Evolutionary conservation across 257 asterid species (phyloP).

Genomic region (Primulina tabacum): DNA sequence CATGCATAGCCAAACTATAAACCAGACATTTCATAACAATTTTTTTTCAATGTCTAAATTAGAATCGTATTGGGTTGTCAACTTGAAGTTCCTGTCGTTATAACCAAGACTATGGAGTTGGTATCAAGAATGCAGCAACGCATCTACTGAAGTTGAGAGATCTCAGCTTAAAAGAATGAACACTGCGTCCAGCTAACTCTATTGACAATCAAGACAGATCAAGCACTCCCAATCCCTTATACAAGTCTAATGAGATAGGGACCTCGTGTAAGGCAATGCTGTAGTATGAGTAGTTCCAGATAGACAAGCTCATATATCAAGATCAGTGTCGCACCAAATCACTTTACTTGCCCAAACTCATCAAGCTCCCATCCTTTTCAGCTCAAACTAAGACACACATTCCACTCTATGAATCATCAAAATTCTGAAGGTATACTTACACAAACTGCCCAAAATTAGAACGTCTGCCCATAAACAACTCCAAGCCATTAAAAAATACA

Average conservation of each 20-base stretch:
- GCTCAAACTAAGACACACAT: not conserved
- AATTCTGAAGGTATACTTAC: slow-evolving; percentile 6
- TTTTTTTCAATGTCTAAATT: not conserved
- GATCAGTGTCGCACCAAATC: too few species aligned
- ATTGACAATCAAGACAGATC: too few species aligned
- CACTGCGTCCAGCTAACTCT: too few species aligned
- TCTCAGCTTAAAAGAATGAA: too few species aligned
- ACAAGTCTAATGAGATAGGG: too few species aligned
- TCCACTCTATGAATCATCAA: slow-evolving; percentile 7
- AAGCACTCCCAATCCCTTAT: too few species aligned
- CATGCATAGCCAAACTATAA: not conserved
- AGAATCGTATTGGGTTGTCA: not conserved
- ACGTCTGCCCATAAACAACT: not conserved
- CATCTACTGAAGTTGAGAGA: not conserved
- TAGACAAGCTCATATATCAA: too few species aligned
- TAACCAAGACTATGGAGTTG: not conserved
- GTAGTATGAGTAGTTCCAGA: too few species aligned
- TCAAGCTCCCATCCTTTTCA: not conserved
- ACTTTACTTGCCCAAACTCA: too few species aligned
- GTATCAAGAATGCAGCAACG: not conserved
- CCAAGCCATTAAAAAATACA: not conserved
- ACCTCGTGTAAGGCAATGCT: too few species aligned
- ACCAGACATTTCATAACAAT: not conserved
- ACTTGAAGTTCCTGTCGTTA: not conserved
- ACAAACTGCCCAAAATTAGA: not conserved